Base-by-base conservation (phyloP, 768 basidiomycete species). In the Podaxis pistillaris region DNA sequence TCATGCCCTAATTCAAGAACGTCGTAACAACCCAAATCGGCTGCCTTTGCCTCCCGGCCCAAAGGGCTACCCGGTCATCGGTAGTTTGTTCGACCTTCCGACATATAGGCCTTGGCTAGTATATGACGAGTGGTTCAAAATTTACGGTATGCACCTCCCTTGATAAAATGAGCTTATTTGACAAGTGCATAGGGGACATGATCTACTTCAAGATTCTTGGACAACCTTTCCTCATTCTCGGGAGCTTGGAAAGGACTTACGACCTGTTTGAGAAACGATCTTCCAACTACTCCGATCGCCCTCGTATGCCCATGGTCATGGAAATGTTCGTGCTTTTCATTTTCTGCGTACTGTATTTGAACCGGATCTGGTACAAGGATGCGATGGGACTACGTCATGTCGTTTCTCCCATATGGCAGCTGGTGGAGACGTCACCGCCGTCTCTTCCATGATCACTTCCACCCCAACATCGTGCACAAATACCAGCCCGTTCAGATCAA, bases 231-330 rank as follows among this genome's bases (percentile, higher is more conserved):
- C 55, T 75, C 9, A 59, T 74, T 13, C 54, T 75, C 3, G 66
- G 68, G 22, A 66, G 60, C 9, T 36, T 63, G 5, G 79, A 64
- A 76, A 77, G 67, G 73, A 76, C 58, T 1, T 71, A 73, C 41
- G 86, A 87, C 28, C 76, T 87, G 1, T 80, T 88, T 19, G 85
- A 86, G 51, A 84, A 79, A 63, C 75, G 81, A 6, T 81, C 80
- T 3, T 66, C 74, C 8, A 83, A 81, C 51, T 87, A 86, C 62
- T 86, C 86, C 0, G 81, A 82, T 61, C 76, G 83, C 53, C 73
- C 73, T 36, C 65, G 73, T 46, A 68, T 81, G 26, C 76, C 78
- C 0, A 83, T 85, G 83, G 74, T 82, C 41, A 78, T 79, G 53
- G 82, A 81, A 33, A 59, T 85, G 81, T 82, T 60, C 55, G 76